Base-by-base conservation (phyloP, 2,329 filamentous ascomycete species). In the Epichloe festucae region DNA sequence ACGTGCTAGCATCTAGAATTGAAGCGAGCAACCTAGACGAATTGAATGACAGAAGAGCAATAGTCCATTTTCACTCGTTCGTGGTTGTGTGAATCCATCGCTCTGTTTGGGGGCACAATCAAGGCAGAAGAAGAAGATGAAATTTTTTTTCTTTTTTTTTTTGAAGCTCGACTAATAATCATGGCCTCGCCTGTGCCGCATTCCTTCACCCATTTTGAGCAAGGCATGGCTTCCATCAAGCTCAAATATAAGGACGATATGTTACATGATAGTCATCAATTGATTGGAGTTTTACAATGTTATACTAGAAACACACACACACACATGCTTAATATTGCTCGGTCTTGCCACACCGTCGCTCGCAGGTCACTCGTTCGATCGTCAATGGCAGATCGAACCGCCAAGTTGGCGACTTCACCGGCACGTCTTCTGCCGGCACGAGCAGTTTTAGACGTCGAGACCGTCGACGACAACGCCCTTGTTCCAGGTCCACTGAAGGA, bases 401-500 rank as follows among this genome's bases (percentile, higher is more conserved):
- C 17, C n/a, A 36, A 45, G 11, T 10, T 31, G 12, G 42, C 43
- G 31, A 40, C 50, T 46, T 47, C 51, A 50, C 52, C 53, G 57
- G 52, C 55, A 54, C 48, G 4, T 50, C 7, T 43, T 62, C 27
- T 48, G 60, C 62, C 62, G 56, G 60, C 57, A 62, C 62, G 49
- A 52, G 40, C 55, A 31, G 19, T 58, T 58, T 62, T 81, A 91
- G 67, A 93, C 86, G 71, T 93, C 87, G 66, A 90, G 81, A 57
- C 86, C 86, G 66, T 91, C 86, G 60, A 91, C 84, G 59, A 89
- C 87, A 65, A 87, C 75, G 59, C 87, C 87, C 81, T 90, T 91
- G 67, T 79, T 79, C 89, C 89, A 95, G 63, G 77, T 81, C 75
- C 90, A 87, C 72, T 91, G 85, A 75, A 93, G 81, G 58, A 78